Evolutionary conservation across 306 rosid genomes (phyloP).

Genomic region (Senna siamea): DNA sequence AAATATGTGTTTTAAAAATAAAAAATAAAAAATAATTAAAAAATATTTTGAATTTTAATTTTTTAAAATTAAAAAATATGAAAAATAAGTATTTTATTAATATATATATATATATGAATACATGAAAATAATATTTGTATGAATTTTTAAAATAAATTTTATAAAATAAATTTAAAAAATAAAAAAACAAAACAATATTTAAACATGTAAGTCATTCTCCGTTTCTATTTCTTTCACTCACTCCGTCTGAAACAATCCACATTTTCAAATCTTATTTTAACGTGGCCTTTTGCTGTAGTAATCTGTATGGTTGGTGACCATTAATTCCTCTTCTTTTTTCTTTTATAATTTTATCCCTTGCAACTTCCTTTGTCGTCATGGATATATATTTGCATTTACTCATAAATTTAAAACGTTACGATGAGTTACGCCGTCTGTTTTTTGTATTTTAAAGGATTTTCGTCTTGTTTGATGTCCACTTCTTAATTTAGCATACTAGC

Average conservation of each 20-base stretch:
- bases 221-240: neutral
- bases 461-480: neutral
- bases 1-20: too few species aligned
- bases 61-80: too few species aligned
- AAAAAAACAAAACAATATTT: too few species aligned
- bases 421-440: neutral
- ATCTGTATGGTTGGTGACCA: constrained; percentile 11
- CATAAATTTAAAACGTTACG: neutral
- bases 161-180: too few species aligned
- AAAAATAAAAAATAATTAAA: too few species aligned
- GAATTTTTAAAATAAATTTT: too few species aligned
- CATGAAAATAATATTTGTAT: too few species aligned
- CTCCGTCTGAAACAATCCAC: neutral
- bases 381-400: neutral
- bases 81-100: too few species aligned
- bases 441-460: neutral
- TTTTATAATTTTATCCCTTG: neutral
- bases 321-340: neutral
- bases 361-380: neutral
- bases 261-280: neutral
- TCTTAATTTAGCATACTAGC: neutral
- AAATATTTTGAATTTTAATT: too few species aligned
- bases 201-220: too few species aligned
- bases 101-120: too few species aligned
- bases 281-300: neutral